These are phyloP conservation scores for Gentiana macrophylla DNA, from an alignment of 257 asterid species.

Conservation along the genomic window DNA sequence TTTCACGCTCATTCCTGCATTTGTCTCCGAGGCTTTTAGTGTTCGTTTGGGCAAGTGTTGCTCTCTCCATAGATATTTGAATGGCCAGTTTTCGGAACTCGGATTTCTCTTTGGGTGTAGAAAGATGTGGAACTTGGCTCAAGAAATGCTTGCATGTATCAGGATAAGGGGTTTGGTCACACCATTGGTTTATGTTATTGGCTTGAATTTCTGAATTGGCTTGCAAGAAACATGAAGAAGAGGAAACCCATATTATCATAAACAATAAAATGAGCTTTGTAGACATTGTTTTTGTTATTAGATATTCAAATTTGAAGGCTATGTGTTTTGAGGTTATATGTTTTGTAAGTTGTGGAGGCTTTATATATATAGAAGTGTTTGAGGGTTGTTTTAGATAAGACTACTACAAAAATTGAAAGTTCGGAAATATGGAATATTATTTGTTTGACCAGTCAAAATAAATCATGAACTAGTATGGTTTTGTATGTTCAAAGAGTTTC, in stretches of 20 bases:
- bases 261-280: conserved; percentile 10
- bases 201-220: conserved; percentile 10
- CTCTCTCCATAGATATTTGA: conserved; percentile 37
- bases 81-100: conserved; percentile 42
- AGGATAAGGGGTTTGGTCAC: conserved; percentile 65
- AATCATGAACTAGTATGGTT: too few relatives aligned
- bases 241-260: conserved; percentile 13
- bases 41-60: conserved; percentile 29
- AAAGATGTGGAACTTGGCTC: conserved; percentile 10
- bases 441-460: too few relatives aligned
- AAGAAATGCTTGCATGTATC: conserved; percentile 53
- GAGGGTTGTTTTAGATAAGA: too few relatives aligned
- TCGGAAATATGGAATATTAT: too few relatives aligned
- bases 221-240: conserved; percentile 13
- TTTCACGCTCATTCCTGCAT: conserved; percentile 41
- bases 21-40: conserved; percentile 28
- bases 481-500: too few relatives aligned
- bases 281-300: conserved; percentile 4
- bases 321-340: background rate
- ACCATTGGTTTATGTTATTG: conserved; percentile 31
- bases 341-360: background rate
- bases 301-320: background rate
- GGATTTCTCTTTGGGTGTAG: conserved; percentile 20
- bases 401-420: too few relatives aligned
- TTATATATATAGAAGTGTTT: conserved; percentile 18